Percentiles rank a stretch among this genome's conserved stretches.
phyloP scores from a whole-genome alignment of 371 early-diverging fungal genomes.

The Mortierella sp. region DNA sequence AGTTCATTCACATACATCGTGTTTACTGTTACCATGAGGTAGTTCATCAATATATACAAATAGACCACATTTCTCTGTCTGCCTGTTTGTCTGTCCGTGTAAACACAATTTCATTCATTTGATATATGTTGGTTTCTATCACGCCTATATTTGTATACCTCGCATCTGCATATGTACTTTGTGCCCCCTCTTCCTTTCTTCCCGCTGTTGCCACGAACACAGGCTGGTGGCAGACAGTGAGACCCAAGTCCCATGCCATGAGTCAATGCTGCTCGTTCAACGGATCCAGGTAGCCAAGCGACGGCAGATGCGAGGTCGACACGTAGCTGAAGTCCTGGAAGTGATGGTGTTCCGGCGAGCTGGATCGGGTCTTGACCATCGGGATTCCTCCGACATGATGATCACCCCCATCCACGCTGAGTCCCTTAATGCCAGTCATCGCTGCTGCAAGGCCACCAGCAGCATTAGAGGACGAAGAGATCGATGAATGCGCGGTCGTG shows the following conservation, averaged over 20 bases:
- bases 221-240: too few species aligned
- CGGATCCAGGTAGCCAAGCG: conserved; percentile 31
- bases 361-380: conserved; percentile 53
- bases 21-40: too few species aligned
- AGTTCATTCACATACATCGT: too few species aligned
- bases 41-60: background rate
- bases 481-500: conserved; percentile 23
- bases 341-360: conserved; percentile 51
- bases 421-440: conserved; percentile 9
- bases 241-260: background rate
- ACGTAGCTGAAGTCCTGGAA: conserved; percentile 52
- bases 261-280: conserved; percentile 41
- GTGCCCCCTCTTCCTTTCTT: too few species aligned
- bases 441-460: conserved; percentile 8
- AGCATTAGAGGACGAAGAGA: conserved; percentile 6
- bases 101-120: too few species aligned
- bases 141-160: too few species aligned
- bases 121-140: too few species aligned
- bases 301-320: conserved; percentile 44
- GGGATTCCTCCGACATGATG: conserved; percentile 41
- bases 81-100: too few species aligned
- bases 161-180: too few species aligned
- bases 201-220: too few species aligned
- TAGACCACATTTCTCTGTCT: background rate
- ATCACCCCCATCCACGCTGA: conserved; percentile 1